Evolutionary conservation across 2,329 filamentous ascomycete species (phyloP).

Genomic region (Didymosphaeria variabile): DNA sequence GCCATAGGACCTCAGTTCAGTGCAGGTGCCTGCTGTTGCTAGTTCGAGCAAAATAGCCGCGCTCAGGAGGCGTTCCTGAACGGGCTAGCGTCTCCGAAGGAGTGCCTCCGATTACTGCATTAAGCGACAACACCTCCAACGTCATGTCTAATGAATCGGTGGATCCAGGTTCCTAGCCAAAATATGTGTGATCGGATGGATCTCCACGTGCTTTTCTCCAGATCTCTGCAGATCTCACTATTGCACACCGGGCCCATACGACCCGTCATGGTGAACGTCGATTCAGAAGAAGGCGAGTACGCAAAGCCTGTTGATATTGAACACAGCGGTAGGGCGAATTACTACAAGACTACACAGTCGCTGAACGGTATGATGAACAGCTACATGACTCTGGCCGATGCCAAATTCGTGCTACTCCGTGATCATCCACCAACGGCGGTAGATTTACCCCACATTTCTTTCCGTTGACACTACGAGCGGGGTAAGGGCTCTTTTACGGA

Average conservation of each 20-base stretch:
- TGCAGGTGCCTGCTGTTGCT: neutral
- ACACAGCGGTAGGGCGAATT: neutral
- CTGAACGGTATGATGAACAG: neutral
- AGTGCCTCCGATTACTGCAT: neutral
- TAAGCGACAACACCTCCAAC: neutral
- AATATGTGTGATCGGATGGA: neutral
- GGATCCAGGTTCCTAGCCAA: neutral
- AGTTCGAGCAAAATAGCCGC: neutral
- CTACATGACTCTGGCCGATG: neutral
- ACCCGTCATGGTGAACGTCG: neutral
- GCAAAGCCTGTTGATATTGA: neutral
- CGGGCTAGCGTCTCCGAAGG: conserved; percentile 2
- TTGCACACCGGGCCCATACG: neutral
- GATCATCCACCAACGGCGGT: neutral
- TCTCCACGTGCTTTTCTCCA: neutral
- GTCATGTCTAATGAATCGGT: neutral
- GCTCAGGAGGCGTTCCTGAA: neutral
- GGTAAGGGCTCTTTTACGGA: conserved; percentile 3
- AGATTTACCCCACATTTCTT: neutral
- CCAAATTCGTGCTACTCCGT: neutral
- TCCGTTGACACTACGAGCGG: neutral
- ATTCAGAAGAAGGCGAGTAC: neutral
- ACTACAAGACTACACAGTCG: neutral
- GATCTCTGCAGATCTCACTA: neutral
- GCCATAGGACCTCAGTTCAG: neutral